Percentiles rank a stretch among this genome's conserved stretches.
Evolutionary conservation across 192 early-diverging fungal species (phyloP).

Genomic region (Podila minutissima): DNA sequence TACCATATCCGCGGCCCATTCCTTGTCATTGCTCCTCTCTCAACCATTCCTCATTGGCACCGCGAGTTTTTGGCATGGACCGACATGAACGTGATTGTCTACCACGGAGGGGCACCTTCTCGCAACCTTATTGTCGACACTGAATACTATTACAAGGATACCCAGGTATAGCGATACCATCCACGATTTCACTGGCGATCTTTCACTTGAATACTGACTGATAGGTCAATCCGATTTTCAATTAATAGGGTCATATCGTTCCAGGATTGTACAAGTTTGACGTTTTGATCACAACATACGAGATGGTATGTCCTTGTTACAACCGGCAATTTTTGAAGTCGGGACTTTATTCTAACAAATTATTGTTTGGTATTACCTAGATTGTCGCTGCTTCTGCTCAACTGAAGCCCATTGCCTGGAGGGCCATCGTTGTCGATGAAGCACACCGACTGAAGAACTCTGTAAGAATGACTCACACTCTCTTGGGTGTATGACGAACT

Average conservation of each 20-base stretch:
- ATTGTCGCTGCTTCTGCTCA: constrained; percentile 68
- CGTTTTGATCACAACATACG: constrained; percentile 68
- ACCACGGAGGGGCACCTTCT: constrained; percentile 73
- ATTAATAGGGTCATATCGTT: constrained; percentile 52
- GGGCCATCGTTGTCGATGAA: constrained; percentile 82
- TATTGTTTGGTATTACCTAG: constrained; percentile 16
- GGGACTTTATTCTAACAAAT: background rate
- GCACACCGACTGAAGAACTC: constrained; percentile 90
- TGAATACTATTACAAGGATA: constrained; percentile 67
- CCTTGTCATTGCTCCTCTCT: constrained; percentile 71
- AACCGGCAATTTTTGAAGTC: no score
- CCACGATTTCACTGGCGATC: background rate
- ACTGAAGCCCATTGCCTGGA: constrained; percentile 76
- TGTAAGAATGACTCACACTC: constrained; percentile 18
- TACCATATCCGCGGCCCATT: constrained; percentile 79
- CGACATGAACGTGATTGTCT: constrained; percentile 48
- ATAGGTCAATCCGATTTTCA: no score
- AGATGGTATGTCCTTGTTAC: constrained; percentile 39
- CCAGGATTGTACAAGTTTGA: constrained; percentile 68
- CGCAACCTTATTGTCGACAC: constrained; percentile 84
- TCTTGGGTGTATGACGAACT: no score
- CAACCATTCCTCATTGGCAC: constrained; percentile 78
- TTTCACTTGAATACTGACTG: no score
- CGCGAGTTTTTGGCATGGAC: constrained; percentile 49
- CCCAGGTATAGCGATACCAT: constrained; percentile 12